A percentile compares a stretch with the other conserved stretches of the same genome.
Evolutionary conservation across 352 stramenopile species (phyloP).

Genomic region (Pythium chondricola): DNA sequence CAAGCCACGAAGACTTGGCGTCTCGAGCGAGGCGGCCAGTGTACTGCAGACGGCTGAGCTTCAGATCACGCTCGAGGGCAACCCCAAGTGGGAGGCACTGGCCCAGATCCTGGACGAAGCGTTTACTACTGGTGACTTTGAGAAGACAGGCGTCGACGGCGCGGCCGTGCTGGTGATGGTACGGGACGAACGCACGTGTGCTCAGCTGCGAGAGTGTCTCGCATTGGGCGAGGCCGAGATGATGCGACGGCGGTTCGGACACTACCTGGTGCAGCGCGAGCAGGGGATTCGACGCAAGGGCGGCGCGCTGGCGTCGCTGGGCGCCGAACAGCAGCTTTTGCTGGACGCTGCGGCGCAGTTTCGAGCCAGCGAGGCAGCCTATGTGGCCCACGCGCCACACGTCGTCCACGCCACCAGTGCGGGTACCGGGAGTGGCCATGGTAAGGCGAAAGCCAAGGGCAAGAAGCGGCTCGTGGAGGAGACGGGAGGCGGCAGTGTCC

Average conservation of each 20-base stretch:
- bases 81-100: conserved; percentile 94
- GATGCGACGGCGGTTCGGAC: conserved; percentile 78
- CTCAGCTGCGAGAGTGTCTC: conserved; percentile 80
- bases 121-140: too few relatives aligned
- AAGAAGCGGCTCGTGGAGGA: conserved; percentile 23
- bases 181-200: conserved; percentile 83
- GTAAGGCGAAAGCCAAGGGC: conserved; percentile 1
- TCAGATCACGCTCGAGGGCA: conserved; percentile 77
- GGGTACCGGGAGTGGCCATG: background rate
- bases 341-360: conserved; percentile 43
- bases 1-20: conserved; percentile 23
- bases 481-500: background rate
- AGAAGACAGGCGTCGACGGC: conserved; percentile 30
- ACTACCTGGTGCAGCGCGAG: conserved; percentile 75
- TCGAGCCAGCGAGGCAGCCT: conserved; percentile 35
- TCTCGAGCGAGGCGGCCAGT: conserved; percentile 2
- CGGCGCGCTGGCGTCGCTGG: conserved; percentile 26
- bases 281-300: conserved; percentile 47
- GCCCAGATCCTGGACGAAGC: conserved; percentile 92
- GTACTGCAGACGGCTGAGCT: conserved; percentile 35
- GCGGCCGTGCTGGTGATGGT: conserved; percentile 78
- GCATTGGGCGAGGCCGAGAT: conserved; percentile 71
- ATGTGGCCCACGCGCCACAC: conserved; percentile 13
- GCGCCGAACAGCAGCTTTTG: conserved; percentile 59
- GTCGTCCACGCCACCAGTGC: background rate